These are phyloP conservation scores for Spathaspora girioi DNA, from an alignment of 805 yeast genomes.

Conservation along the genomic window DNA sequence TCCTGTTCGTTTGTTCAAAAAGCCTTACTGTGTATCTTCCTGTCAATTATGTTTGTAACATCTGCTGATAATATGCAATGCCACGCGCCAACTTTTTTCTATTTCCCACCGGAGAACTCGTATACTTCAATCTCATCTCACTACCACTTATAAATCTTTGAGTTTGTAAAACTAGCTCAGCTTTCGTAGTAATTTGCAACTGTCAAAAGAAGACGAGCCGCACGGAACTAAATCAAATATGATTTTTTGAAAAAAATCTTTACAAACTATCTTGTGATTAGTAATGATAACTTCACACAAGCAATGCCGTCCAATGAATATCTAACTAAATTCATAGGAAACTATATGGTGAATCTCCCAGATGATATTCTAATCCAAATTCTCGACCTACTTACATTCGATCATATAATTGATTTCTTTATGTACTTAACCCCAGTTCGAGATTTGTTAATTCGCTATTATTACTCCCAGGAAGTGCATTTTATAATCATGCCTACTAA, in stretches of 20 bases:
- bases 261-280: neutral
- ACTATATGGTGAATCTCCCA: constrained; percentile 16
- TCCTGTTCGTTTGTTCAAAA: too few species aligned
- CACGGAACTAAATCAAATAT: neutral
- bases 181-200: too few species aligned
- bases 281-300: neutral
- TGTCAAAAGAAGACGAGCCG: neutral
- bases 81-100: too few species aligned
- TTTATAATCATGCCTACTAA: constrained; percentile 25
- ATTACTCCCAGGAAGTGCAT: constrained; percentile 29
- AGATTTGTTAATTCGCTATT: constrained; percentile 19
- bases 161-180: too few species aligned
- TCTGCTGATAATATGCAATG: too few species aligned
- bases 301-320: constrained; percentile 2
- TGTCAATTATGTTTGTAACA: too few species aligned
- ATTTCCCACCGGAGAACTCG: too few species aligned
- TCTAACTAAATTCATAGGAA: constrained; percentile 3
- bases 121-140: too few species aligned
- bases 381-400: constrained; percentile 15
- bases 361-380: constrained; percentile 18
- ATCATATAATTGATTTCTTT: constrained; percentile 21
- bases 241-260: too few species aligned
- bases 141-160: too few species aligned
- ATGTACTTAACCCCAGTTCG: constrained; percentile 17
- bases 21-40: too few species aligned